These are phyloP conservation scores for Zelopaecilomyces penicillatus DNA, from an alignment of 2,329 filamentous ascomycete species.

Conservation along the genomic window DNA sequence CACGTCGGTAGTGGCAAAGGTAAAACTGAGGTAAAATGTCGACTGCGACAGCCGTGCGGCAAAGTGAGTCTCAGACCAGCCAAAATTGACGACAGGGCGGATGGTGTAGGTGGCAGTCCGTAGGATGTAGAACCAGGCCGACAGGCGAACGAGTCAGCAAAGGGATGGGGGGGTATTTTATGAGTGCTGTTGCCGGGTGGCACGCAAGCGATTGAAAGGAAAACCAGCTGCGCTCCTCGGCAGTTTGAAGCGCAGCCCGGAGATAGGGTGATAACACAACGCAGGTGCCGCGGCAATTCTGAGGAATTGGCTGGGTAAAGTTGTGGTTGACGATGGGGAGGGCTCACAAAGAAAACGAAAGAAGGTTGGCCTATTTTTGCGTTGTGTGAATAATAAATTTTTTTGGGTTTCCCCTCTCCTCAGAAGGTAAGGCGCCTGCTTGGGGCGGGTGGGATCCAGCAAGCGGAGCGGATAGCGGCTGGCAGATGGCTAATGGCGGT, in stretches of 20 bases:
- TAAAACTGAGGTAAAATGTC: not conserved
- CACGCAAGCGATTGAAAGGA: slow-evolving; percentile 8
- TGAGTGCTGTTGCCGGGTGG: slow-evolving; percentile 4
- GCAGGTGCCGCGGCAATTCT: slow-evolving; percentile 16
- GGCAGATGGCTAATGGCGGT: not conserved
- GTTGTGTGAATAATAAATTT: slow-evolving; percentile 37
- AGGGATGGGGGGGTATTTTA: not conserved
- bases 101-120: not conserved
- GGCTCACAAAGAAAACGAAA: slow-evolving; percentile 21
- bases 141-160: not conserved
- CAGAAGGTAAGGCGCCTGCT: slow-evolving; percentile 8
- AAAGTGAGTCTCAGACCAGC: too few relatives aligned
- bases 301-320: slow-evolving; percentile 19
- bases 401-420: slow-evolving; percentile 19
- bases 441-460: slow-evolving; percentile 2
- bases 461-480: not conserved
- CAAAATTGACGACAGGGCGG: too few relatives aligned
- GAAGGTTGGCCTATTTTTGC: slow-evolving; percentile 24
- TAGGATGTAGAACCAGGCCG: not conserved
- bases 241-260: slow-evolving; percentile 13
- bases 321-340: slow-evolving; percentile 19
- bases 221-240: slow-evolving; percentile 12
- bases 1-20: slow-evolving; percentile 10
- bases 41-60: too few relatives aligned
- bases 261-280: slow-evolving; percentile 10